Evolutionary conservation across 1,139 yeast genomes (phyloP).

Genomic region (Hanseniaspora sp.): DNA sequence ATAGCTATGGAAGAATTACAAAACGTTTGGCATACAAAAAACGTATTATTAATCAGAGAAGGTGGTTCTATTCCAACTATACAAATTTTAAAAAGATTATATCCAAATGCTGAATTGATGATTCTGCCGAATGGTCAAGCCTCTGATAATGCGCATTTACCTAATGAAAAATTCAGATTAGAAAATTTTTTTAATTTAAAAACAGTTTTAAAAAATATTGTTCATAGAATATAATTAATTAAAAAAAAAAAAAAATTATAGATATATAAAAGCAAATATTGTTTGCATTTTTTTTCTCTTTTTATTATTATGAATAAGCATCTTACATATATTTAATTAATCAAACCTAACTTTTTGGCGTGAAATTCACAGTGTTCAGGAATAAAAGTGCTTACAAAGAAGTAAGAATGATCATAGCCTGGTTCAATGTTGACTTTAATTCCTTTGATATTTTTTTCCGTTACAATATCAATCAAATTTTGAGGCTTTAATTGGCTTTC

Average conservation of each 20-base stretch:
- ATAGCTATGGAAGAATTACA: conserved; percentile 49
- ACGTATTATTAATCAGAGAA: conserved; percentile 76
- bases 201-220: conserved; percentile 48
- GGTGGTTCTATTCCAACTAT: conserved; percentile 95
- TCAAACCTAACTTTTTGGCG: conserved; percentile 60
- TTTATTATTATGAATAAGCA: neutral
- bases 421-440: conserved; percentile 56
- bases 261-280: too few species aligned
- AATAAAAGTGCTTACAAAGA: conserved; percentile 69
- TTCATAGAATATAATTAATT: conserved; percentile 31
- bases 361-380: conserved; percentile 81
- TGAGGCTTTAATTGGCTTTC: conserved; percentile 69
- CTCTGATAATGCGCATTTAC: conserved; percentile 86
- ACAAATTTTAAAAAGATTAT: conserved; percentile 61
- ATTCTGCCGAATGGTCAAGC: conserved; percentile 96
- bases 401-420: conserved; percentile 87
- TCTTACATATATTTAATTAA: conserved; percentile 15
- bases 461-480: conserved; percentile 54
- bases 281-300: too few species aligned
- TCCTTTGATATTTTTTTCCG: conserved; percentile 47
- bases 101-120: conserved; percentile 77
- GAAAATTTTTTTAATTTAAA: conserved; percentile 67
- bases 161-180: conserved; percentile 73
- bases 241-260: too few species aligned
- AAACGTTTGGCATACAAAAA: conserved; percentile 48